A percentile compares a stretch with the other conserved stretches of the same genome.
Conservation (phyloP, 208 protist species). For the Crithidia acanthocephali region DNA sequence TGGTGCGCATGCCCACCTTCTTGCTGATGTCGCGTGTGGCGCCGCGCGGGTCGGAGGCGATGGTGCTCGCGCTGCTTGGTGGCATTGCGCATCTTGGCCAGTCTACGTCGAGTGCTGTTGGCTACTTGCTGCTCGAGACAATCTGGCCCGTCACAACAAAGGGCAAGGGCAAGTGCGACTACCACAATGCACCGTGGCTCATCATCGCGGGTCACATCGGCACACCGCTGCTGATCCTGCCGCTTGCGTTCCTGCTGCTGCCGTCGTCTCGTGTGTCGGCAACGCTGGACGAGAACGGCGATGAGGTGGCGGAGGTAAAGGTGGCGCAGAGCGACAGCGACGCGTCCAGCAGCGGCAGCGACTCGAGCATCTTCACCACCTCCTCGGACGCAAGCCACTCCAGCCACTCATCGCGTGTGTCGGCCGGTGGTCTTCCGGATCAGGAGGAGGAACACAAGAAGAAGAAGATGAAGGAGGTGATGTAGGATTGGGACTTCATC, state of each 20-base stretch:
- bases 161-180: constrained; percentile 58
- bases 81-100: constrained; percentile 72
- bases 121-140: constrained; percentile 57
- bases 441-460: background rate
- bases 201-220: constrained; percentile 27
- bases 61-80: constrained; percentile 77
- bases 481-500: too few relatives aligned
- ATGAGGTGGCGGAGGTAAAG: background rate
- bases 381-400: background rate
- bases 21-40: constrained; percentile 84
- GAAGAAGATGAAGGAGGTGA: background rate
- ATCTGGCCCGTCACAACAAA: constrained; percentile 60
- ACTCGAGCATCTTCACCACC: background rate
- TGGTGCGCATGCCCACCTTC: constrained; percentile 76
- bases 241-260: background rate
- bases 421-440: background rate
- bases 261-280: background rate
- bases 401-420: background rate
- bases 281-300: constrained; percentile 11
- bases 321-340: background rate
- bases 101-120: constrained; percentile 44
- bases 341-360: background rate
- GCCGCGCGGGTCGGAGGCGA: constrained; percentile 81
- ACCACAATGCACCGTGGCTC: constrained; percentile 36
- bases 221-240: constrained; percentile 11